Evolutionary conservation across 805 yeast species (phyloP), one percentile per base, ranked within the genome.

Genomic region (Jamesozyma hellenica): DNA sequence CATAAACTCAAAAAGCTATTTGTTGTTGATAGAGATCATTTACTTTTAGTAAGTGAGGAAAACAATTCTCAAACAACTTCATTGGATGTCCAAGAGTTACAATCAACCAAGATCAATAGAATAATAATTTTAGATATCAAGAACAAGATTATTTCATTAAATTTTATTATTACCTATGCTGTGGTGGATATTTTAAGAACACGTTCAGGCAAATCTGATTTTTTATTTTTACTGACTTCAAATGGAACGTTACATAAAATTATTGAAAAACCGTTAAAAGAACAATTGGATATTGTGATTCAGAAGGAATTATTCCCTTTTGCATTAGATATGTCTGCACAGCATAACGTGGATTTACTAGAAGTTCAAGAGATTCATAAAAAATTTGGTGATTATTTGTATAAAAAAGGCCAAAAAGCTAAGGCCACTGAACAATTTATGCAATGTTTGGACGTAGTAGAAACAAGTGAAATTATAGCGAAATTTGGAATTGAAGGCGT

Each of bases 381-480:
- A 46, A 65, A 70, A 33, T 83, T 77, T 53, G 98, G 85, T 5
- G 88, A 85, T 45, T 74, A 67, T 52, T 67, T 85, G 1, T 88
- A 79, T 51, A 70, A 70, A 1, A 77, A 74, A 47, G 82, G 74
- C 28, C 81, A 80, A 34, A 72, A 64, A 32, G 74, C 74, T 3
- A 85, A 75, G 8, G 83, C 97, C 0, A 74, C 86, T 46, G 68
- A 71, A n/a, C 80, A 82, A 46, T 92, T 79, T 51, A 70, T 82
- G n/a, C 71, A 66, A 18, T 72, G 78, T 3, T 53, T 76, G n/a
- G 64, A 61, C 23, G 58, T 56, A 2, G 77, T 77, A 0, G 75
- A 77, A 38, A 74, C 87, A 2, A 82, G 90, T 55, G 83, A 79
- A 42, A 75, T 87, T 3, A 83, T 90, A 15, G 74, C 84, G 32